Base-by-base conservation (phyloP, 2,329 filamentous ascomycete genomes). In the Fusarium algeriense region DNA sequence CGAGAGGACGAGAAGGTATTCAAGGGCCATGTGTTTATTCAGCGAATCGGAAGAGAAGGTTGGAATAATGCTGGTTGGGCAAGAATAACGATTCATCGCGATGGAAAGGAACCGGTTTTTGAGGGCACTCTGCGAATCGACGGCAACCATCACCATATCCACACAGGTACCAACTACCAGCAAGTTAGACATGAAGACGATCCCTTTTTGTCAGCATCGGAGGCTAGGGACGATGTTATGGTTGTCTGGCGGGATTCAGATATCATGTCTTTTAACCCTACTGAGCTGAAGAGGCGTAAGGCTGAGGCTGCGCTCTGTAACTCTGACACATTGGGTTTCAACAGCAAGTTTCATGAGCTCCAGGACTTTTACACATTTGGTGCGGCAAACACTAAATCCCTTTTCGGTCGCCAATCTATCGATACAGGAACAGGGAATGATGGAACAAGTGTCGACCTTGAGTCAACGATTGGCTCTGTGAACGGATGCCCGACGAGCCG, bases 221-320 rank as follows among this genome's bases (percentile, higher is more conserved):
- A 85, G 34, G 81, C 83, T 48, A 85, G 78, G 7, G 87, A 90
- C 35, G 93, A 97, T 67, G 92, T 89, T 78, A 96, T 99, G 95
- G 86, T 98, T 38, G 87, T 98, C 2, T 98, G 93, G 87, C 89
- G 95, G 71, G 95, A 98, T 78, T 97, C 94, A 32, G 96, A 99
- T 80, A 89, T 98, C 77, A 80, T 83, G 35, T 69, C 74, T n/a
- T 65, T 60, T 32, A 62, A 79, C 20, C 80, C 82, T 59, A 81
- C 84, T 26, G 91, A 95, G 69, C 81, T 96, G 74, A 92, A 90
- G 74, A 92, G 90, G 81, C 88, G 93, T 68, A 85, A 84, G 12
- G 75, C 78, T 43, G 78, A 80, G 34, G 68, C 57, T n/a, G 81
- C 84, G 10, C 85, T 86, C 8, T 99, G 96, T 80, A 85, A 86